These are phyloP conservation scores for Boletus vermiculosoides DNA, from an alignment of 768 basidiomycete species.

Conservation along the genomic window DNA sequence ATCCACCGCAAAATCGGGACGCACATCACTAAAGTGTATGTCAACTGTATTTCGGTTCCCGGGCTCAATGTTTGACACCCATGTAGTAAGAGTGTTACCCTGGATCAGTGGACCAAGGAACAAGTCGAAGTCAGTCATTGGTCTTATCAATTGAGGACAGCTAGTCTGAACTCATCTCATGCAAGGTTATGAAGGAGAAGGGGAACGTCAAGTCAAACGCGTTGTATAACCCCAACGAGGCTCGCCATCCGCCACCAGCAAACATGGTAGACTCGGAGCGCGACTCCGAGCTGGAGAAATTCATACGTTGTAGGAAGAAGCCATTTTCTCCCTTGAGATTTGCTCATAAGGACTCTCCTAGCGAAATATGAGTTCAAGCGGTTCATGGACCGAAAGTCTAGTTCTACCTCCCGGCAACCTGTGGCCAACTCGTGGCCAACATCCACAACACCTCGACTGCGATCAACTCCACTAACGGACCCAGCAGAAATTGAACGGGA, in stretches of 20 bases:
- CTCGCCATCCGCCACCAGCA: slow-evolving; percentile 77
- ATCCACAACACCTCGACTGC: slow-evolving; percentile 21
- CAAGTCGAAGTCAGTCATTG: slow-evolving; percentile 70
- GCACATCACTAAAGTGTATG: slow-evolving; percentile 90
- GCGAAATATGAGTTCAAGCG: slow-evolving; percentile 80
- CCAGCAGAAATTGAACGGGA: slow-evolving; percentile 12
- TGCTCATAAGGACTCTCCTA: slow-evolving; percentile 26
- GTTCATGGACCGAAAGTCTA: slow-evolving; percentile 53
- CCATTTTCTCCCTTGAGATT: neutral
- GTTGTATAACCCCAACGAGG: slow-evolving; percentile 80
- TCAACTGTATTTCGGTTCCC: slow-evolving; percentile 13
- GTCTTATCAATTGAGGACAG: slow-evolving; percentile 5
- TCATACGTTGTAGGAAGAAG: slow-evolving; percentile 67
- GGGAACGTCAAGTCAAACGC: slow-evolving; percentile 84
- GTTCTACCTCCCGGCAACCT: slow-evolving; percentile 33
- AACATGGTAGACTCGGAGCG: slow-evolving; percentile 75
- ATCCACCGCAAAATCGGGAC: slow-evolving; percentile 95
- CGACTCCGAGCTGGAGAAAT: slow-evolving; percentile 89
- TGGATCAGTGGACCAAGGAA: slow-evolving; percentile 87
- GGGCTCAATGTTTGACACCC: slow-evolving; percentile 6
- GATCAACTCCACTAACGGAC: slow-evolving; percentile 17
- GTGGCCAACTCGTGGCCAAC: slow-evolving; percentile 42
- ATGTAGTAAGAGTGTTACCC: slow-evolving; percentile 79
- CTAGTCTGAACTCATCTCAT: slow-evolving; percentile 14
- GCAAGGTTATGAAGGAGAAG: slow-evolving; percentile 71